phyloP scores from a whole-genome alignment of 257 asterid species.

The Cordia subcordata region DNA sequence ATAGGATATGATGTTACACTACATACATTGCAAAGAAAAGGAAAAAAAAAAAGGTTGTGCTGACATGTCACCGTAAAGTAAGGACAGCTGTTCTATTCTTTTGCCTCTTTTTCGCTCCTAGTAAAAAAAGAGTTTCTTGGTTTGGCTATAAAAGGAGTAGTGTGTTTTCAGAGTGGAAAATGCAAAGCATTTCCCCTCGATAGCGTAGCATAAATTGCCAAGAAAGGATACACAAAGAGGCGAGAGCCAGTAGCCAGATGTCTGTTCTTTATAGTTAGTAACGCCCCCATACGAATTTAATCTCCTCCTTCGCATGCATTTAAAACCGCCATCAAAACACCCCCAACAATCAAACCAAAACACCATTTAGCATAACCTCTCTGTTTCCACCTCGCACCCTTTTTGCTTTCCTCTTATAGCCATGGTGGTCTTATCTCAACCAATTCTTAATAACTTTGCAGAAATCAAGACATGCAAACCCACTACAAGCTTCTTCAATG shows the following conservation, averaged over 20 bases:
- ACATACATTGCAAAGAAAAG: no score
- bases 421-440: constrained; percentile 23
- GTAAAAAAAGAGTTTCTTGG: no score
- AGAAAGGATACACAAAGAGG: no score
- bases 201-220: no score
- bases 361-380: background rate
- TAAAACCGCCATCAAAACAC: constrained; percentile 1
- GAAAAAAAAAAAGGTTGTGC: no score
- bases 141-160: no score
- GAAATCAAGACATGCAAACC: constrained; percentile 13
- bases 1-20: no score
- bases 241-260: constrained; percentile 6
- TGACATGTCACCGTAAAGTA: no score
- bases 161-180: no score
- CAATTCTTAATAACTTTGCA: constrained; percentile 7
- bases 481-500: background rate
- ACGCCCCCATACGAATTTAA: background rate
- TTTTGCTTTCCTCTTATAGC: background rate
- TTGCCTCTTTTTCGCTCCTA: no score
- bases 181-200: no score
- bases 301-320: constrained; percentile 8
- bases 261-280: constrained; percentile 7
- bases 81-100: no score
- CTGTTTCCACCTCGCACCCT: background rate
- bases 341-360: background rate